These are phyloP conservation scores for Clavispora carvajalis DNA, from an alignment of 805 yeast species.

Conservation along the genomic window DNA sequence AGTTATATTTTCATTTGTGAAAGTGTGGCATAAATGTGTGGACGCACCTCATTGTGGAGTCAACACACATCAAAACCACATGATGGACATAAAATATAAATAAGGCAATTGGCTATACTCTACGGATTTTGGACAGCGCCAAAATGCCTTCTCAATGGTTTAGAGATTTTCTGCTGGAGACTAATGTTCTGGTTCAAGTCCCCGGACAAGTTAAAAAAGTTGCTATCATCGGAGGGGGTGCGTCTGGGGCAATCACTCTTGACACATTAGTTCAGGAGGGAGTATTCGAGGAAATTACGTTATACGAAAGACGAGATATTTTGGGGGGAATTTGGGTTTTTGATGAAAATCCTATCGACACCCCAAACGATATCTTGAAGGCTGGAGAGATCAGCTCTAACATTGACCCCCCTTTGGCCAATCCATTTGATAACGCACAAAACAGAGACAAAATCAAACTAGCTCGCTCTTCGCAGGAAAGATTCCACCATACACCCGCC, in stretches of 20 bases:
- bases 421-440: slow-evolving; percentile 15
- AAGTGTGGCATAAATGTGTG: not conserved
- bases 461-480: slow-evolving; percentile 17
- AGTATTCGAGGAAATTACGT: slow-evolving; percentile 25
- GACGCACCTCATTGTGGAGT: not conserved
- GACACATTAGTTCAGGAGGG: slow-evolving; percentile 34
- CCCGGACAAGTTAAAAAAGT: slow-evolving; percentile 19
- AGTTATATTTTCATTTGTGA: not conserved
- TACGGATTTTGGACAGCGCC: too few relatives aligned
- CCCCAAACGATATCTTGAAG: slow-evolving; percentile 11
- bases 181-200: not conserved
- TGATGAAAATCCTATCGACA: slow-evolving; percentile 17
- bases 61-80: too few relatives aligned
- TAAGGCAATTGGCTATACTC: not conserved
- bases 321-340: slow-evolving; percentile 43
- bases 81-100: too few relatives aligned
- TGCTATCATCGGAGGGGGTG: slow-evolving; percentile 50
- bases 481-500: slow-evolving; percentile 27
- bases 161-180: not conserved
- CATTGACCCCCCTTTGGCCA: slow-evolving; percentile 22
- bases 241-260: slow-evolving; percentile 41
- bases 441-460: not conserved
- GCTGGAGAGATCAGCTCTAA: slow-evolving; percentile 17
- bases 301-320: slow-evolving; percentile 36
- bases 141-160: not conserved